phyloP scores from a whole-genome alignment of 192 early-diverging fungal species.

The Spinellus fusiger region DNA sequence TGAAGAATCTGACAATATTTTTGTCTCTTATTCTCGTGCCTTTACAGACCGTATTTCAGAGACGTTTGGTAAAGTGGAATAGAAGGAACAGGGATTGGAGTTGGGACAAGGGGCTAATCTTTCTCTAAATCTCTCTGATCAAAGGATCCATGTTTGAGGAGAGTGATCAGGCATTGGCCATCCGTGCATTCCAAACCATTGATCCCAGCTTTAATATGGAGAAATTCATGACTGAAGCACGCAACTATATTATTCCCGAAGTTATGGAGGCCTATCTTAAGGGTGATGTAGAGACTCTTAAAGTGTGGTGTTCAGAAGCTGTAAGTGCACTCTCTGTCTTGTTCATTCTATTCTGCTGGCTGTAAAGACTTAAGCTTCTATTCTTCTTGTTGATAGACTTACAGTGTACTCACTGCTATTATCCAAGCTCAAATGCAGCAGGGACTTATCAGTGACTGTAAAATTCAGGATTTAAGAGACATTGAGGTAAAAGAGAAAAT shows the following conservation, averaged over 20 bases:
- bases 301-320: slow-evolving; percentile 93
- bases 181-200: slow-evolving; percentile 74
- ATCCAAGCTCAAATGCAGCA: slow-evolving; percentile 80
- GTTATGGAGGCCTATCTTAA: slow-evolving; percentile 92
- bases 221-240: slow-evolving; percentile 83
- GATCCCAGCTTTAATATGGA: slow-evolving; percentile 86
- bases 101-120: neutral
- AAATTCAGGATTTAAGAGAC: slow-evolving; percentile 86
- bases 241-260: slow-evolving; percentile 91
- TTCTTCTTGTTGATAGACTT: slow-evolving; percentile 51
- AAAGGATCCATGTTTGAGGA: slow-evolving; percentile 79
- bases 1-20: slow-evolving; percentile 86
- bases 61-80: slow-evolving; percentile 48
- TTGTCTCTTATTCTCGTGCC: slow-evolving; percentile 67
- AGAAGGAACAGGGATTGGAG: neutral
- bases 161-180: slow-evolving; percentile 88
- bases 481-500: slow-evolving; percentile 54
- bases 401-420: slow-evolving; percentile 76
- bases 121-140: neutral
- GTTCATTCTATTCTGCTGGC: no score
- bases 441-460: slow-evolving; percentile 90
- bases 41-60: slow-evolving; percentile 75
- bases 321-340: slow-evolving; percentile 40
- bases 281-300: slow-evolving; percentile 75
- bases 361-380: neutral